phyloP scores from a whole-genome alignment of 192 early-diverging fungal genomes.

The Gonapodya prolifera region DNA sequence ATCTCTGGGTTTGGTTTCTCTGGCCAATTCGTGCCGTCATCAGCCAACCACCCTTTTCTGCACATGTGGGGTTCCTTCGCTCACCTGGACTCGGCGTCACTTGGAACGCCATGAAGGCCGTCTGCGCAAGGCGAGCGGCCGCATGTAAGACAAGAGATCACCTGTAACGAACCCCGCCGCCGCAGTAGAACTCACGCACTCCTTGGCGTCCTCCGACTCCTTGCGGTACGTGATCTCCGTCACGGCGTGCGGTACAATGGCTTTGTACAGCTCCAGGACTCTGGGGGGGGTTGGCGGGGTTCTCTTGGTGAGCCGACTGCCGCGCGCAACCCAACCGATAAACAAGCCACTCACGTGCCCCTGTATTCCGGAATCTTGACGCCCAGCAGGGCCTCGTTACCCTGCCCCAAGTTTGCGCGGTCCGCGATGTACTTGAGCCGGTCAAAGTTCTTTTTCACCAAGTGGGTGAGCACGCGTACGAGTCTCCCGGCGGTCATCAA shows the following conservation, averaged over 20 bases:
- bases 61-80: background rate
- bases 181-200: constrained; percentile 26
- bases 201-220: constrained; percentile 16
- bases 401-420: constrained; percentile 26
- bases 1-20: background rate
- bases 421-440: constrained; percentile 37
- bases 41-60: background rate
- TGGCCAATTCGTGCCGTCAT: constrained; percentile 12
- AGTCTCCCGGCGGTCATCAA: too few species aligned
- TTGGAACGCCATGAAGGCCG: constrained; percentile 25
- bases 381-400: constrained; percentile 24
- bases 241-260: constrained; percentile 22
- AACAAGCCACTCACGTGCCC: constrained; percentile 15
- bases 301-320: constrained; percentile 1
- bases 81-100: constrained; percentile 8
- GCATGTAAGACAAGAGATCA: background rate
- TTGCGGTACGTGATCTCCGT: constrained; percentile 36
- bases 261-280: constrained; percentile 21
- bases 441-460: constrained; percentile 47
- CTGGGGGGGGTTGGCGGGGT: constrained; percentile 8
- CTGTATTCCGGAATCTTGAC: constrained; percentile 27
- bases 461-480: constrained; percentile 3
- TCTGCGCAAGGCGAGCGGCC: constrained; percentile 6
- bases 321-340: background rate
- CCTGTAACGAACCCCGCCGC: background rate